A percentile compares a stretch with the other conserved stretches of the same genome.
Evolutionary conservation across 2,329 filamentous ascomycete species (phyloP).

Genomic region (Alternaria burnsii): DNA sequence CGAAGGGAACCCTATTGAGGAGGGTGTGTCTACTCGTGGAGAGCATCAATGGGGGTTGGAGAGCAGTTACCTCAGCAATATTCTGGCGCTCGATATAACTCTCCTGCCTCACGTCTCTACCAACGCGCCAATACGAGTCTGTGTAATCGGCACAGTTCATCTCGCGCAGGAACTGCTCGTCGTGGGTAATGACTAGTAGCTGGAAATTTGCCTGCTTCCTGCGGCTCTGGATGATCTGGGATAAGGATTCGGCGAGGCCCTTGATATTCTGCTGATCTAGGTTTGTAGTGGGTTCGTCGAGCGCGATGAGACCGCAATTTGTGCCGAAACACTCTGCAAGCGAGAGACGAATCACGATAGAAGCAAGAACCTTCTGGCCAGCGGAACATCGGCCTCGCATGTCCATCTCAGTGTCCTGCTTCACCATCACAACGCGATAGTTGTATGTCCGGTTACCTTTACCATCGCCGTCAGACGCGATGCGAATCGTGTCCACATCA

Average conservation of each 20-base stretch:
- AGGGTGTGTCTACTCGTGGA: neutral
- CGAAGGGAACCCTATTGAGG: neutral
- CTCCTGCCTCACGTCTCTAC: conserved; percentile 83
- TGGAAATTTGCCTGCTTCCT: conserved; percentile 94
- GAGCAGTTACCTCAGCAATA: conserved; percentile 50
- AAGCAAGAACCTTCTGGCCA: conserved; percentile 94
- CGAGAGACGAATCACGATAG: conserved; percentile 96
- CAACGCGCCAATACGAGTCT: conserved; percentile 90
- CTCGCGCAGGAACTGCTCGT: conserved; percentile 91
- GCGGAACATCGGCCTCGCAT: conserved; percentile 98
- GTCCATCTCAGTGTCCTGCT: conserved; percentile 97
- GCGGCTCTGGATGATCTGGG: conserved; percentile 84
- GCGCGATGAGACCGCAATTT: conserved; percentile 93
- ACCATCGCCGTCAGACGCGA: conserved; percentile 86
- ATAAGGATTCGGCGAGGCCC: conserved; percentile 82
- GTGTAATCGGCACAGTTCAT: conserved; percentile 96
- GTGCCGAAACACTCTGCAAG: conserved; percentile 96
- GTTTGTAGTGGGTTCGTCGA: conserved; percentile 98
- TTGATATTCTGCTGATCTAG: conserved; percentile 95
- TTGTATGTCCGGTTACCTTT: conserved; percentile 87
- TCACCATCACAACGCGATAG: conserved; percentile 97
- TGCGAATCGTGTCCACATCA: conserved; percentile 95
- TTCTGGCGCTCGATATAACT: conserved; percentile 77
- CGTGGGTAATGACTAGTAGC: conserved; percentile 97
- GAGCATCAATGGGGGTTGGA: conserved; percentile 1